A percentile compares a stretch with the other conserved stretches of the same genome.
These are phyloP conservation scores for Chlamydomonas eustigma DNA, from an alignment of 139 green algal species.

Conservation along the genomic window DNA sequence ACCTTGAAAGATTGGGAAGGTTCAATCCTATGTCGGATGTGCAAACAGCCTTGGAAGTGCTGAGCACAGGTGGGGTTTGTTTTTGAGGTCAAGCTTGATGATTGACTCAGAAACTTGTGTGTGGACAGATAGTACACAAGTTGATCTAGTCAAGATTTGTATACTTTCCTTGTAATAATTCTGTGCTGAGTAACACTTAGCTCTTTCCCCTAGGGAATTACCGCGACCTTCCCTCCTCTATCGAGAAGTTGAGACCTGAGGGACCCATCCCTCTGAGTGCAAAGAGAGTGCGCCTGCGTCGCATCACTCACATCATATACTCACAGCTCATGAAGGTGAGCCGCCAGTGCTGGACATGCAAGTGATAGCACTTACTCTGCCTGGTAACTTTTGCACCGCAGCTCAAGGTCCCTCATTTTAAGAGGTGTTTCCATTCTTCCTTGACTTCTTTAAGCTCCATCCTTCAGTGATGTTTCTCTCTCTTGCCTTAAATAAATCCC, in stretches of 20 bases:
- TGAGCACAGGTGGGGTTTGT: constrained; percentile 38
- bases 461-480: neutral
- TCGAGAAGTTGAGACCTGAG: constrained; percentile 21
- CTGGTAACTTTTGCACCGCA: too few relatives aligned
- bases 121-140: neutral
- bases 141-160: neutral
- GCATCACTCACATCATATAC: constrained; percentile 40
- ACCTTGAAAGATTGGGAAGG: neutral
- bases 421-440: too few relatives aligned
- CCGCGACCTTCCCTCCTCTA: constrained; percentile 36
- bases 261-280: neutral
- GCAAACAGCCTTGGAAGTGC: constrained; percentile 35
- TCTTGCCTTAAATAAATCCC: too few relatives aligned
- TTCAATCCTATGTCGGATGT: constrained; percentile 41
- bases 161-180: neutral
- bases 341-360: too few relatives aligned
- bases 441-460: too few relatives aligned
- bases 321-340: constrained; percentile 23
- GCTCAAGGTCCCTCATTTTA: too few relatives aligned
- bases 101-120: neutral
- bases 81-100: too few relatives aligned
- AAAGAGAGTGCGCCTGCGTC: constrained; percentile 22
- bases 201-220: constrained; percentile 26
- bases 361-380: too few relatives aligned
- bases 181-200: too few relatives aligned